phyloP scores from a whole-genome alignment of 352 stramenopile species.

The Phytopythium montanum region DNA sequence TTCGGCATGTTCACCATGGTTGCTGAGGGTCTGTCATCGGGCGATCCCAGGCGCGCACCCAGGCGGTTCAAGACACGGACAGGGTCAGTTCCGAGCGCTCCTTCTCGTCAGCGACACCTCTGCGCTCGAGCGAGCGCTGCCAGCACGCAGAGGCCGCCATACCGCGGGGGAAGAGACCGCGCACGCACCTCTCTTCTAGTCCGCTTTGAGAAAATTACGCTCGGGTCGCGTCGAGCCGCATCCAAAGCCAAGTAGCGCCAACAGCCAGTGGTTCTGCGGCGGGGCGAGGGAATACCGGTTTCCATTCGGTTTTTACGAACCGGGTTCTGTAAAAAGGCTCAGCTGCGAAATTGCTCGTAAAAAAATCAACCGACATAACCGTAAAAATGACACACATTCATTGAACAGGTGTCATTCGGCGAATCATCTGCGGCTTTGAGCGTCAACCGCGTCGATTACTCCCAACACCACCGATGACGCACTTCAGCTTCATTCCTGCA shows the following conservation, averaged over 20 bases:
- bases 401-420: too few relatives aligned
- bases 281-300: not conserved
- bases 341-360: not conserved
- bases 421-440: not conserved
- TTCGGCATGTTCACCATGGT: constrained; percentile 99
- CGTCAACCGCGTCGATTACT: not conserved
- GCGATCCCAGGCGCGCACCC: not conserved
- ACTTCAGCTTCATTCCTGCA: not conserved
- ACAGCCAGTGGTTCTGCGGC: constrained; percentile 20
- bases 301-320: too few relatives aligned
- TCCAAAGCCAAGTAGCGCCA: constrained; percentile 16
- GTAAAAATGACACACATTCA: too few relatives aligned
- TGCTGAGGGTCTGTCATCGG: constrained; percentile 59
- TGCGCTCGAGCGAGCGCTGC: not conserved
- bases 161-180: not conserved
- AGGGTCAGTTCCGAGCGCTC: not conserved
- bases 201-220: constrained; percentile 79
- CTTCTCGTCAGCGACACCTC: not conserved
- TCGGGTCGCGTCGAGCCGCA: constrained; percentile 12
- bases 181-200: constrained; percentile 81
- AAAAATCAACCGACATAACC: too few relatives aligned
- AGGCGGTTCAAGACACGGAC: not conserved
- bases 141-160: constrained; percentile 2
- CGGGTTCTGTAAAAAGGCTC: constrained; percentile 13
- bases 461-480: not conserved